A percentile compares a stretch with the other conserved stretches of the same genome.
Conservation (phyloP, 208 protist species). For the Leptomonas seymouri region DNA sequence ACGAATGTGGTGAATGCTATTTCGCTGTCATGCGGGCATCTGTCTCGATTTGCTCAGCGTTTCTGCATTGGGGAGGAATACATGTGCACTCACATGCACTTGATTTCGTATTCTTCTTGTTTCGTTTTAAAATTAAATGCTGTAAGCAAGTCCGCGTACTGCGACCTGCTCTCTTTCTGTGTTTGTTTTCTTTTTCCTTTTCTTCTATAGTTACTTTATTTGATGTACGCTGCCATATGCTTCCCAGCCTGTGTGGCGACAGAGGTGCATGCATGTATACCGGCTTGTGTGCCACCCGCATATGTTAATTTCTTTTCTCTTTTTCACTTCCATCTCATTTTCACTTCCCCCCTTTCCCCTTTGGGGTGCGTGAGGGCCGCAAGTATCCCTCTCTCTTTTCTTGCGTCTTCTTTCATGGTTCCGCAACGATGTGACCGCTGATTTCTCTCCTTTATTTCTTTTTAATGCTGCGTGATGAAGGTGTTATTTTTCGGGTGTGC, state of each 20-base stretch:
- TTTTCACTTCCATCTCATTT: conserved; percentile 12
- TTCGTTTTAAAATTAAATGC: not conserved
- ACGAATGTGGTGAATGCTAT: too few relatives aligned
- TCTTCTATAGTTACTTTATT: not conserved
- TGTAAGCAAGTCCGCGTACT: conserved; percentile 4
- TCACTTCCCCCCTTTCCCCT: too few relatives aligned
- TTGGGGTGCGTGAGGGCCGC: not conserved
- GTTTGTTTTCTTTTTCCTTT: conserved; percentile 2
- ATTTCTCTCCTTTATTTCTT: too few relatives aligned
- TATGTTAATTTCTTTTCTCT: conserved; percentile 14
- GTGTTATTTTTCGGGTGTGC: too few relatives aligned
- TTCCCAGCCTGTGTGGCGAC: conserved; percentile 3
- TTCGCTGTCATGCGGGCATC: too few relatives aligned
- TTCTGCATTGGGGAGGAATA: not conserved
- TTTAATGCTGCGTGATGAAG: too few relatives aligned
- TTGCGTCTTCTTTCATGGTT: too few relatives aligned
- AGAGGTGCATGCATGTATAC: not conserved
- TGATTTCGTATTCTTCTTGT: not conserved
- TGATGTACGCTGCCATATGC: conserved; percentile 4
- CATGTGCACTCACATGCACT: too few relatives aligned
- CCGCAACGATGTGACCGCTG: too few relatives aligned
- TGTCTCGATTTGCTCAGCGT: not conserved
- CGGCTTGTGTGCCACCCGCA: not conserved
- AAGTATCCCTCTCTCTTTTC: too few relatives aligned
- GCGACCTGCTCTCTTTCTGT: not conserved